Percentiles rank a stretch among this genome's conserved stretches.
Conservation (phyloP, 805 yeast species). For the Candida tallmaniae region DNA sequence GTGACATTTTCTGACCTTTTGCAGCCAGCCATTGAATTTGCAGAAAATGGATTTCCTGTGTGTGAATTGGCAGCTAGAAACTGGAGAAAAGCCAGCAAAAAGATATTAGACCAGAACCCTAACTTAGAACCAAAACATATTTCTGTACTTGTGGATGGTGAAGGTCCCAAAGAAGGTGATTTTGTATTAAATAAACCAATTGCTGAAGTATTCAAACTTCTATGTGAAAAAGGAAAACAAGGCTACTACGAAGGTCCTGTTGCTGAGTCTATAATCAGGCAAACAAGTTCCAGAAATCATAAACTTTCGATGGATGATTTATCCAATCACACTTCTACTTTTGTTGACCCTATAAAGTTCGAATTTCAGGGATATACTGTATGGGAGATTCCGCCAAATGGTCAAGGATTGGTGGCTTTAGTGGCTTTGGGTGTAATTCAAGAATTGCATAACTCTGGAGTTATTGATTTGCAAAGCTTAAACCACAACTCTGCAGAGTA, state of each 20-base stretch:
- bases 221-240: slow-evolving; percentile 55
- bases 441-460: slow-evolving; percentile 44
- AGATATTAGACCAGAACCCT: slow-evolving; percentile 35
- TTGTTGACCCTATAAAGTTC: slow-evolving; percentile 59
- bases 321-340: slow-evolving; percentile 50
- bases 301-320: slow-evolving; percentile 54
- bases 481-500: slow-evolving; percentile 69
- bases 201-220: slow-evolving; percentile 47
- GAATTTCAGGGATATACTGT: slow-evolving; percentile 49
- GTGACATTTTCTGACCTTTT: slow-evolving; percentile 54
- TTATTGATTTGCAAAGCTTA: slow-evolving; percentile 36
- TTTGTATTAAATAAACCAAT: slow-evolving; percentile 46
- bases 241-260: slow-evolving; percentile 71
- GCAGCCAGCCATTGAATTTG: slow-evolving; percentile 63
- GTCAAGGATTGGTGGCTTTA: slow-evolving; percentile 75
- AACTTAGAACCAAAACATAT: slow-evolving; percentile 21
- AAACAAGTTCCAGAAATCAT: slow-evolving; percentile 51
- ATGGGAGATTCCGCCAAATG: slow-evolving; percentile 85
- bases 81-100: slow-evolving; percentile 42
- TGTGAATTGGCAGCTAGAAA: slow-evolving; percentile 49
- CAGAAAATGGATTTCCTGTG: slow-evolving; percentile 64
- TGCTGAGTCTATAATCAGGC: slow-evolving; percentile 60
- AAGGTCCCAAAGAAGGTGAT: slow-evolving; percentile 54
- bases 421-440: slow-evolving; percentile 63
- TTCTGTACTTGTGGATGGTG: slow-evolving; percentile 32